Conservation (phyloP, 179 eudicot genomes). For the Beta lomatogona region DNA sequence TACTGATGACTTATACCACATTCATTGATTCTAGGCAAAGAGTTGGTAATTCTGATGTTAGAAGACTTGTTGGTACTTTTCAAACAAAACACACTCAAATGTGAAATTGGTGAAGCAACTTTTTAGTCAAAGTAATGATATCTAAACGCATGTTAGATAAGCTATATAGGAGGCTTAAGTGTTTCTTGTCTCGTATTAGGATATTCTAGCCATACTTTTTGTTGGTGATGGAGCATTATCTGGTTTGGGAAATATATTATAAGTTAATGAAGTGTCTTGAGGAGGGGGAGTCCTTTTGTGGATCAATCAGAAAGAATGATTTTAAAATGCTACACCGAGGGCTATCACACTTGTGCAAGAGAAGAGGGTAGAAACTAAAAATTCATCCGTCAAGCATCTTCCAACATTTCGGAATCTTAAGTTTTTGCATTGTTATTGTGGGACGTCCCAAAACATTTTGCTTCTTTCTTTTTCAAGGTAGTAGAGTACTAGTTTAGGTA, state of each 20-base stretch:
- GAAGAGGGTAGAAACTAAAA: neutral
- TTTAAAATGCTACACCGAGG: neutral
- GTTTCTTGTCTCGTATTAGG: neutral
- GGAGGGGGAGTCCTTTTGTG: neutral
- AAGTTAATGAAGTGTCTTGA: neutral
- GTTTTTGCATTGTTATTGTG: neutral
- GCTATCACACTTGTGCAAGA: neutral
- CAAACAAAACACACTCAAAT: neutral
- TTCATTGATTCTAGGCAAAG: neutral
- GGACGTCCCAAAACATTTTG: too few species aligned
- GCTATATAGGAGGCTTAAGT: neutral
- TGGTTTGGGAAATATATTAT: neutral
- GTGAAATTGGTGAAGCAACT: neutral
- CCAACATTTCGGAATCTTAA: too few species aligned
- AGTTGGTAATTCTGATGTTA: neutral
- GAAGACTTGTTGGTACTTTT: neutral
- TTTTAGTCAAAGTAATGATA: neutral
- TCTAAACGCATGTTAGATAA: neutral
- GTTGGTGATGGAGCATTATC: neutral
- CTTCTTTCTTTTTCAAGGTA: too few species aligned
- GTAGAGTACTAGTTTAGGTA: too few species aligned
- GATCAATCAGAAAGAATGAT: neutral
- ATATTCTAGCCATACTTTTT: neutral
- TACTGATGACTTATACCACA: neutral
- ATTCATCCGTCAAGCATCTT: neutral